A percentile compares a stretch with the other conserved stretches of the same genome.
phyloP scores from a whole-genome alignment of 2,329 filamentous ascomycete species.

The Paraphoma chrysanthemicola region DNA sequence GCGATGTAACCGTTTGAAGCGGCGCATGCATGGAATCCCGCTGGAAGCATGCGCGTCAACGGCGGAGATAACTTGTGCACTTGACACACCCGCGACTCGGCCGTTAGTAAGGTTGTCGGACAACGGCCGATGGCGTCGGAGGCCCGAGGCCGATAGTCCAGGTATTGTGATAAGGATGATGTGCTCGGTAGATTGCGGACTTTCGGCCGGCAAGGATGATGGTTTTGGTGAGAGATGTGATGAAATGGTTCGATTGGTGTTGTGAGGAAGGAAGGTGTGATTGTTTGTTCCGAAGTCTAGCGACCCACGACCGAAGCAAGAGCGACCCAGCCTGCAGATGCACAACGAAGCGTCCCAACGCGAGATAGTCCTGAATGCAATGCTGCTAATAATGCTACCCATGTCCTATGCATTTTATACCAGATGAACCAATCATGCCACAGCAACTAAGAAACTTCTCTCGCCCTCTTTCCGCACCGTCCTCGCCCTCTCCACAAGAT shows the following conservation, averaged over 20 bases:
- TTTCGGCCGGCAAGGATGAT: background rate
- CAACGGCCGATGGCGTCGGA: background rate
- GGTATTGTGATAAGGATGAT: background rate
- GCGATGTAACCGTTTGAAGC: slow-evolving; percentile 1
- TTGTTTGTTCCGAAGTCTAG: too few relatives aligned
- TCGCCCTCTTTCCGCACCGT: slow-evolving; percentile 76
- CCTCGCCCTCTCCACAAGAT: slow-evolving; percentile 73
- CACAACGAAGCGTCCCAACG: too few relatives aligned
- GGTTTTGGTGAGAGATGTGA: background rate
- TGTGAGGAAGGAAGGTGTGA: too few relatives aligned
- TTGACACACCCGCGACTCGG: slow-evolving; percentile 20
- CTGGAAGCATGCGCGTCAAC: background rate
- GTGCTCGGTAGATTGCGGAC: background rate
- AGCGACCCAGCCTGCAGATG: too few relatives aligned
- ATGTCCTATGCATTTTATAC: background rate
- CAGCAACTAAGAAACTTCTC: slow-evolving; percentile 38
- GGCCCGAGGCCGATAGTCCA: background rate
- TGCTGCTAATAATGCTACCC: too few relatives aligned
- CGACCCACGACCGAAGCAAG: too few relatives aligned
- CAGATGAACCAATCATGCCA: slow-evolving; percentile 18
- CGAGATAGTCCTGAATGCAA: too few relatives aligned
- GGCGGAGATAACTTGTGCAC: background rate
- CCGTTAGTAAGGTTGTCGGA: slow-evolving; percentile 11
- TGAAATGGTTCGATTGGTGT: too few relatives aligned
- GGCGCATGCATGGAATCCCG: background rate